These are phyloP conservation scores for Candida insectorum DNA, from an alignment of 805 yeast species.

Conservation along the genomic window DNA sequence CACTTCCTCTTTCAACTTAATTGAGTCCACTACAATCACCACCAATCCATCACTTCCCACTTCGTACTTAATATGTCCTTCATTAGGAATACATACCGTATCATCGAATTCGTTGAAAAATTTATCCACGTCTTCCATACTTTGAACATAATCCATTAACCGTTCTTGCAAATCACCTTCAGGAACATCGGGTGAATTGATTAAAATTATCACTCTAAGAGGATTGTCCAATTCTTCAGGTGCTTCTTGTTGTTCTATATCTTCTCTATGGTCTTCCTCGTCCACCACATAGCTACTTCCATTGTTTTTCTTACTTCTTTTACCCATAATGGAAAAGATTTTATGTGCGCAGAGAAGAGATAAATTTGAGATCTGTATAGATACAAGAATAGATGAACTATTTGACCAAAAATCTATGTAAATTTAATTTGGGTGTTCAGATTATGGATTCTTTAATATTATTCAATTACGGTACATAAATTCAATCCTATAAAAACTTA, in stretches of 20 bases:
- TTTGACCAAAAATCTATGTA: too few species aligned
- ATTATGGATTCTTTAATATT: background rate
- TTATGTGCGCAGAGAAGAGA: background rate
- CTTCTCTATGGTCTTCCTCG: slow-evolving; percentile 2
- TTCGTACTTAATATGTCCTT: slow-evolving; percentile 53
- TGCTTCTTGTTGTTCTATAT: slow-evolving; percentile 5
- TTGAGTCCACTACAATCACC: slow-evolving; percentile 48
- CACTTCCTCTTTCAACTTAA: slow-evolving; percentile 34
- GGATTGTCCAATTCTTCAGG: slow-evolving; percentile 43
- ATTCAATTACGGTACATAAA: background rate
- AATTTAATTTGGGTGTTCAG: too few species aligned
- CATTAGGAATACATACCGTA: slow-evolving; percentile 51
- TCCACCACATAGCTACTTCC: slow-evolving; percentile 11
- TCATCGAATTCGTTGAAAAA: slow-evolving; percentile 55
- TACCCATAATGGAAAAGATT: slow-evolving; percentile 1
- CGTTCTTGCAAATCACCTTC: slow-evolving; percentile 50
- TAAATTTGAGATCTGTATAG: background rate
- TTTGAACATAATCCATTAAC: slow-evolving; percentile 41
- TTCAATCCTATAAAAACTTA: background rate
- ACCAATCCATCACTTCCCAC: slow-evolving; percentile 61
- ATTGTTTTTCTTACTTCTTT: slow-evolving; percentile 10
- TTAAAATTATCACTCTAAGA: slow-evolving; percentile 41
- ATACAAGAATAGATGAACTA: too few species aligned
- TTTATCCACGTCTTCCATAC: slow-evolving; percentile 45
- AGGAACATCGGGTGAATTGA: slow-evolving; percentile 26